Base-by-base conservation (phyloP, 768 basidiomycete species). In the Leccinum longicurvipes region DNA sequence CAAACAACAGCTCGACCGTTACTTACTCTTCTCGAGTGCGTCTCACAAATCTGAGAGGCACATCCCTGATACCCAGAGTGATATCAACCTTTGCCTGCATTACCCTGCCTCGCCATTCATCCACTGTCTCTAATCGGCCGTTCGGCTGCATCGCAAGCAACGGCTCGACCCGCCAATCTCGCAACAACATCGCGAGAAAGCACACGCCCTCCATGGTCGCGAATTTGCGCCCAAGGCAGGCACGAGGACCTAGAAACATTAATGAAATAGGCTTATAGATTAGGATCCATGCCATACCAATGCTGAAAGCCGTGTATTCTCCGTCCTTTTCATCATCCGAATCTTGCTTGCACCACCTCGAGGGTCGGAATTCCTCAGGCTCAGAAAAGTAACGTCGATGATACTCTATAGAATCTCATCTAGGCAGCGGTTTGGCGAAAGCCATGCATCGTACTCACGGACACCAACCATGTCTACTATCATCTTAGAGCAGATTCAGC, bases 201-300 rank as follows among this genome's bases (percentile, higher is more conserved):
- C 75, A 77, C 17, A 84, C 75, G 2, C 75, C 73, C 61, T 85
- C 82, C 0, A 73, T 75, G 1, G 75, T 73, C 3, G 83, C 80
- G 59, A 86, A 85, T 57, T 76, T 81, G 27, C 80, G 71, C 5
- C 83, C 84, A 14, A 83, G 68, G 57, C 84, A 86, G 14, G 66
- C 61, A 17, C 82, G 76, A 28, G 81, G 80, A 47, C 80, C 79
- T 76, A 56, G 11, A 21, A 21, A 11, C n/a, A 32, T 55, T 5
- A 47, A 47, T 28, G 15, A 39, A 27, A 34, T 10, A 4, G 14
- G 44, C 17, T 11, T 6, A 39, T 10, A 15, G 10, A 21, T 44
- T 15, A 21, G 5, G 21, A 32, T 3, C 36, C 31, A 55, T 31
- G 27, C 5, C 54, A 42, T 46, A 69, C 67, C 66, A 23, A 63